Base-by-base conservation (phyloP, 2,329 filamentous ascomycete species). In the Penicillium sp. region DNA sequence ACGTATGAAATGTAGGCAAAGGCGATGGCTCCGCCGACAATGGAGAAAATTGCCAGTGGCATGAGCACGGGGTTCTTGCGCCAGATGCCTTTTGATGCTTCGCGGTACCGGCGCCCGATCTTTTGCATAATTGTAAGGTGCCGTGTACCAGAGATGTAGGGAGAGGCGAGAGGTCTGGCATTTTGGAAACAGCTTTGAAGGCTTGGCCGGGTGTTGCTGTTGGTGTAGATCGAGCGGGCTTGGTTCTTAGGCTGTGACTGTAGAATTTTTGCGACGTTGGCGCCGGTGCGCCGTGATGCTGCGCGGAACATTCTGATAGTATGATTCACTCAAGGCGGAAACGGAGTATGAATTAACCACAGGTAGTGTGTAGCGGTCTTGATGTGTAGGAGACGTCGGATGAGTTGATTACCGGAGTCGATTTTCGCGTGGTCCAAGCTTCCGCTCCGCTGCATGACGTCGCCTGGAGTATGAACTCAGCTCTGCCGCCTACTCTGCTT, bases 1-100 rank as follows among this genome's bases (percentile, higher is more conserved):
- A 77, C 62, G 52, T 79, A 79, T 38, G 73, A 68, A 18, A 77
- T 61, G 54, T 78, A 77, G 13, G 69, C 63, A 16, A 79, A 72
- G 5, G 72, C 24, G 1, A 66, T 62, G 8, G 69, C 64, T 6
- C 67, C 69, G 11, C 70, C 72, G 24, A 73, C 61, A 5, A 72
- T 66, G 21, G 69, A 74, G 47, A 77, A 49, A 18, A 80, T 67
- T n/a, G 73, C 72, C 13, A 75, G 58, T 1, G 74, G 72, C 32
- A 78, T 71, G 44, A 75, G 59, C 50, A 79, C 63, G 4, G 77
- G 76, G 57, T 77, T 71, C 59, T 75, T 75, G 62, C 71, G 72
- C 71, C 73, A 75, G 49, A 76, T 73, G 21, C 68, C 72, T 54
- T 69, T 70, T 5, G 64, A 71, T 14, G 73, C 72, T 60, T 72